Evolutionary conservation across 2,329 filamentous ascomycete species (phyloP).

Genomic region (Claviceps cyperi): DNA sequence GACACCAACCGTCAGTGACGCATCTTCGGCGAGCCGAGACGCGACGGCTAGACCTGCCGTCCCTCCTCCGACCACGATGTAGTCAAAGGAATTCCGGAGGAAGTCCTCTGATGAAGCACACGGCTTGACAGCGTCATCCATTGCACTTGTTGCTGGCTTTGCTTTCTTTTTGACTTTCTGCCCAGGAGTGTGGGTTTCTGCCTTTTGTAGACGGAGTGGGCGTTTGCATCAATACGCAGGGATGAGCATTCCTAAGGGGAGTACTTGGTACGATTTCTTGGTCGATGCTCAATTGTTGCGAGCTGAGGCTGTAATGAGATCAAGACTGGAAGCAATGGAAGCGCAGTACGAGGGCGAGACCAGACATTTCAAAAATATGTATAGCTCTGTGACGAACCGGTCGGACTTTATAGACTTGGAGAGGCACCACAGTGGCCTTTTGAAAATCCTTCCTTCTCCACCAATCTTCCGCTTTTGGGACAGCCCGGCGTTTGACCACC

Average conservation of each 20-base stretch:
- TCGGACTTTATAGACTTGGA: too few relatives aligned
- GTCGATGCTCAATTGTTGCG: neutral
- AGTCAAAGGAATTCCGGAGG: conserved; percentile 14
- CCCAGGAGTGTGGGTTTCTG: too few relatives aligned
- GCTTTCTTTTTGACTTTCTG: too few relatives aligned
- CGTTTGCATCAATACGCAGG: neutral
- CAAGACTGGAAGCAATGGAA: neutral
- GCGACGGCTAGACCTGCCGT: conserved; percentile 39
- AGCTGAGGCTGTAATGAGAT: neutral
- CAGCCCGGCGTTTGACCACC: too few relatives aligned
- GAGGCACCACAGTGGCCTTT: too few relatives aligned
- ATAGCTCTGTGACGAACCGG: too few relatives aligned
- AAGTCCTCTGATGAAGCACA: conserved; percentile 11
- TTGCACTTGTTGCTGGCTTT: neutral
- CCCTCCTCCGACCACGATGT: conserved; percentile 37
- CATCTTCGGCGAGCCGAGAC: conserved; percentile 27
- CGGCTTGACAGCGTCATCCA: neutral
- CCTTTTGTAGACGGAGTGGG: neutral
- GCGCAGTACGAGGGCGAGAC: neutral
- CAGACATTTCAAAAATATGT: neutral
- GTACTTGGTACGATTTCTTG: neutral
- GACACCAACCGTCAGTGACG: conserved; percentile 16
- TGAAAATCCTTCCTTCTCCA: too few relatives aligned
- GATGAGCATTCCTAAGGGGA: neutral
- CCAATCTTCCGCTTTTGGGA: too few relatives aligned